These are phyloP conservation scores for Cydonia oblonga DNA, from an alignment of 331 rosid genomes.

Conservation along the genomic window DNA sequence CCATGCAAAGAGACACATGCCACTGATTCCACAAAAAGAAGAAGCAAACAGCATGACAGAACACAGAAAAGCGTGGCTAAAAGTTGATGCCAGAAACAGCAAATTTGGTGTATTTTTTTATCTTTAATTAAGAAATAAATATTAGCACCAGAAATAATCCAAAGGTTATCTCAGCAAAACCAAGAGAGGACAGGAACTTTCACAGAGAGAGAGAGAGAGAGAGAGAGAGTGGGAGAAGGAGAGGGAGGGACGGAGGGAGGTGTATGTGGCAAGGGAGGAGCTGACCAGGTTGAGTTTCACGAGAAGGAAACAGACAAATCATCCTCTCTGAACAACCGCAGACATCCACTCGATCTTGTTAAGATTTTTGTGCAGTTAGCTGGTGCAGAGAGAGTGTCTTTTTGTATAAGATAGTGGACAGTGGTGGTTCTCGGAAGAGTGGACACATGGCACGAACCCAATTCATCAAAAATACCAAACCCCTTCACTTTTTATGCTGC, in stretches of 20 bases:
- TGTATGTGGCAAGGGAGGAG: no score
- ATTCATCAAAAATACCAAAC: neutral
- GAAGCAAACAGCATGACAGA: constrained; percentile 15
- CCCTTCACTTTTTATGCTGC: no score
- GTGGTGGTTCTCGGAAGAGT: neutral
- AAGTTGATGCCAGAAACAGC: neutral
- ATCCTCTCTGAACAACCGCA: neutral
- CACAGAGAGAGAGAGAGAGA: neutral
- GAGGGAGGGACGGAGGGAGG: no score
- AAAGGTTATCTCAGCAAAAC: constrained; percentile 8
- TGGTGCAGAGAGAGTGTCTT: neutral
- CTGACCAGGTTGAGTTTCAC: neutral
- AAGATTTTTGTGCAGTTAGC: neutral
- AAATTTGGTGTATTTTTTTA: neutral
- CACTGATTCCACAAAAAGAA: constrained; percentile 20
- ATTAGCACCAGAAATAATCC: neutral
- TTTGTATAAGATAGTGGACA: neutral
- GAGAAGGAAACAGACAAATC: constrained; percentile 10
- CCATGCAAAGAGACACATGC: constrained; percentile 20
- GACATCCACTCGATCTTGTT: neutral
- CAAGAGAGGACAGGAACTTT: neutral
- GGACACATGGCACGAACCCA: neutral
- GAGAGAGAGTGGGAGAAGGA: no score
- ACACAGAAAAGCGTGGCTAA: constrained; percentile 13
- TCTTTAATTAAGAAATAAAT: neutral